Evolutionary conservation across 192 early-diverging fungal species (phyloP).

Genomic region (Coemansia sp.): DNA sequence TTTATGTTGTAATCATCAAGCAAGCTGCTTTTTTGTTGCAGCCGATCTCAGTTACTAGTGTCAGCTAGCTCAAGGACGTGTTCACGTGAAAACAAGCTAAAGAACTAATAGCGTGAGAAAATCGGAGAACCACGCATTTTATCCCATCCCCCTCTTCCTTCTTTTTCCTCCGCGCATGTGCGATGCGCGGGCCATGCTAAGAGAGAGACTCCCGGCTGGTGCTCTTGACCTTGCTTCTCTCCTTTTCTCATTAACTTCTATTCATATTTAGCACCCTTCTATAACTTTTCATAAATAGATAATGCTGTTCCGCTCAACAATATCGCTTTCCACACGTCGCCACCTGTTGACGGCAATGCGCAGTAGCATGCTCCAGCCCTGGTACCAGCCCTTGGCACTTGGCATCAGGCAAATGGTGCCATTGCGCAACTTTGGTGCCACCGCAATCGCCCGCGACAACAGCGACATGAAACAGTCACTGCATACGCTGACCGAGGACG

Average conservation of each 20-base stretch:
- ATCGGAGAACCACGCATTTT: background rate
- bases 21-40: too few relatives aligned
- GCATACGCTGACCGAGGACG: slow-evolving; percentile 84
- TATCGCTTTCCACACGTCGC: slow-evolving; percentile 12
- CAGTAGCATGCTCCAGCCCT: background rate
- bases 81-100: background rate
- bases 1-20: background rate
- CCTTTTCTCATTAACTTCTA: background rate
- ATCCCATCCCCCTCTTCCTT: background rate
- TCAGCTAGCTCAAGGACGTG: too few relatives aligned
- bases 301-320: slow-evolving; percentile 14
- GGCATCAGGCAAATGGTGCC: background rate
- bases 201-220: too few relatives aligned
- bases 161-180: too few relatives aligned
- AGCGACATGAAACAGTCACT: slow-evolving; percentile 59
- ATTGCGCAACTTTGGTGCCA: background rate
- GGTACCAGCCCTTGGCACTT: background rate
- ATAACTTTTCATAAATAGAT: background rate
- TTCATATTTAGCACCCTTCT: background rate
- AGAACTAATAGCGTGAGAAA: background rate
- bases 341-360: background rate
- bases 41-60: too few relatives aligned
- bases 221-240: background rate
- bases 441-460: background rate
- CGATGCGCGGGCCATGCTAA: too few relatives aligned